phyloP scores from a whole-genome alignment of 176 grass and related monocot species.

The Cenchrus purpureus region DNA sequence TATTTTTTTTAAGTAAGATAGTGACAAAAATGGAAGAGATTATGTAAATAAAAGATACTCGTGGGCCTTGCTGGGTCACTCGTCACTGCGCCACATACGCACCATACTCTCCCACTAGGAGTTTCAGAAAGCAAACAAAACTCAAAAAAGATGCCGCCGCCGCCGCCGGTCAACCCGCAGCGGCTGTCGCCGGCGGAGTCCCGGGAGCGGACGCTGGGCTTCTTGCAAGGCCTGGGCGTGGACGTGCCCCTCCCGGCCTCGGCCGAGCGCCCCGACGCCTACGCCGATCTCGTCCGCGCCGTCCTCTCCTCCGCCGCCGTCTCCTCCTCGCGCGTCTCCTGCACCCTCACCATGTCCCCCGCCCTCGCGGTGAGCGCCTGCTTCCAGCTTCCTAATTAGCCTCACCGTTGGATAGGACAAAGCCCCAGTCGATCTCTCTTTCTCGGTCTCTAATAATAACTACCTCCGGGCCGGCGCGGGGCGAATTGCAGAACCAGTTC shows the following conservation, averaged over 20 bases:
- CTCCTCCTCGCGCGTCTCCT: slow-evolving; percentile 37
- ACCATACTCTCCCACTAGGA: background rate
- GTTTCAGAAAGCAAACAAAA: no score
- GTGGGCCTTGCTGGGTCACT: no score
- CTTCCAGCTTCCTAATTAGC: background rate
- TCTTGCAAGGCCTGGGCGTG: slow-evolving; percentile 6
- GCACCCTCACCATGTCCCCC: slow-evolving; percentile 47
- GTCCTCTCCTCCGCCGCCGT: slow-evolving; percentile 33
- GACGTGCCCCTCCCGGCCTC: slow-evolving; percentile 26
- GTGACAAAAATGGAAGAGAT: no score
- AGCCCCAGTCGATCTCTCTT: background rate
- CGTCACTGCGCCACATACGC: background rate
- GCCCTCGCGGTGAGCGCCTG: slow-evolving; percentile 26
- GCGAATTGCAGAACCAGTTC: slow-evolving; percentile 40
- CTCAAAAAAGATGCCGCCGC: background rate
- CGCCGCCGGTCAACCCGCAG: background rate
- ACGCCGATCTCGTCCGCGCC: slow-evolving; percentile 34
- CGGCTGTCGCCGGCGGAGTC: slow-evolving; percentile 26
- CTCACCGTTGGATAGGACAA: background rate
- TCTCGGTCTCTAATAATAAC: background rate
- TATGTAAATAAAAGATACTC: no score
- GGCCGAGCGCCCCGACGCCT: slow-evolving; percentile 39
- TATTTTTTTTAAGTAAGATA: no score
- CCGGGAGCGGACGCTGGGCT: background rate
- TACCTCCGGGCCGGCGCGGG: background rate